Evolutionary conservation across 1,139 yeast genomes (phyloP), one percentile per base, ranked within the genome.

Genomic region (Yamadazyma pseudoaaseri): DNA sequence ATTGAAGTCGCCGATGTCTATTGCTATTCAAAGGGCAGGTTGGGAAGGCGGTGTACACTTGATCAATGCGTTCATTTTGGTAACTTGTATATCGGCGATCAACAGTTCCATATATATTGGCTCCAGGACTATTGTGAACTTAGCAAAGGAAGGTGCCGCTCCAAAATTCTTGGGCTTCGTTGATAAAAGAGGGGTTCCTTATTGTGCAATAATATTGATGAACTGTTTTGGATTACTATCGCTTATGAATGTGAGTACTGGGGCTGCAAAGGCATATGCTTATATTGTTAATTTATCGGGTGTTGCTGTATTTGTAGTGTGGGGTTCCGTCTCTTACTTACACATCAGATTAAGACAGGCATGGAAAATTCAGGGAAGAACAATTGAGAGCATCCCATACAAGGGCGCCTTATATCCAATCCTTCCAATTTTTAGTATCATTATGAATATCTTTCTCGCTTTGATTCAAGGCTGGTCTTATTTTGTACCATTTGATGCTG

Each of bases 391-490:
- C 2, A 61, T 82, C 27, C 81, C 82, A 1, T 81, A 64, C 58
- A 62, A 58, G 37, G 77, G 81, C 1, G 51, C 64, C 27, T 62
- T 72, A 48, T 79, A 65, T 49, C 87, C 89, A 2, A 62, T 56
- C 48, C 59, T 70, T 18, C 77, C 82, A 2, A 62, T 64, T 31
- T 47, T 75, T 29, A 82, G 83, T 2, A 59, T 81, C 6, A 44
- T 58, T 0, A 56, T 77, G 30, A 80, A 78, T 47, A 42, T 67
- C 2, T 70, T 81, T 39, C 62, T 81, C 42, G 81, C 76, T 2
- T 54, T 81, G 16, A 75, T 81, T 22, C 87, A 81, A 54, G 85
- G 87, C 3, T 81, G 87, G 86, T 63, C 82, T 1, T 65, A 70
- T 28, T 73, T 81, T 45, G 65, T 67, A 36, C 87, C 89, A 0